Conservation (phyloP, 1,284 basidiomycete genomes). For the Takashimella koratensis region DNA sequence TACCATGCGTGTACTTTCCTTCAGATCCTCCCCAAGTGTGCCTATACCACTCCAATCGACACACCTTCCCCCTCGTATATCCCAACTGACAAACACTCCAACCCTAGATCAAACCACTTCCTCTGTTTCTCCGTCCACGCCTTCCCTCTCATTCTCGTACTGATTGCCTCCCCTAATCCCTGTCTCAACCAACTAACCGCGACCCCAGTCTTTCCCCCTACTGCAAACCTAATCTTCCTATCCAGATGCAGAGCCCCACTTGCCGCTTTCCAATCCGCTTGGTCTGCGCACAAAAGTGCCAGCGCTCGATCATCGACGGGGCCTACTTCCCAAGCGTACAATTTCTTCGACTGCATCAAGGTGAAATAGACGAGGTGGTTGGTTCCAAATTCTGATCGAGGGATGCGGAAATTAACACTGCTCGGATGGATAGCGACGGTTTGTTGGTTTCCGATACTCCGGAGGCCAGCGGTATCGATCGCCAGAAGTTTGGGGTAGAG, state of each 20-base stretch:
- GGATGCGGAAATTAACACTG: slow-evolving; percentile 74
- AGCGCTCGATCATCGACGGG: slow-evolving; percentile 82
- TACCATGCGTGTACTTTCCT: background rate
- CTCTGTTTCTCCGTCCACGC: slow-evolving; percentile 59
- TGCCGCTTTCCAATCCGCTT: slow-evolving; percentile 72
- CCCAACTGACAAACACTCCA: slow-evolving; percentile 48
- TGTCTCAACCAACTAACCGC: slow-evolving; percentile 77
- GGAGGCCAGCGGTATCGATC: slow-evolving; percentile 64
- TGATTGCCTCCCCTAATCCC: slow-evolving; percentile 62
- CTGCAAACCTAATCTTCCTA: slow-evolving; percentile 72
- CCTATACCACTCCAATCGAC: slow-evolving; percentile 19
- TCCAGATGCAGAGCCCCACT: slow-evolving; percentile 57
- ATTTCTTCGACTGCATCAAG: slow-evolving; percentile 59
- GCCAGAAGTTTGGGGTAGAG: slow-evolving; percentile 88
- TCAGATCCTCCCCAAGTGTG: background rate
- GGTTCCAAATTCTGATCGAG: slow-evolving; percentile 65
- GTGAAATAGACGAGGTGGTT: slow-evolving; percentile 84
- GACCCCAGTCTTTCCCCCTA: slow-evolving; percentile 67
- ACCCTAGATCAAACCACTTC: slow-evolving; percentile 66
- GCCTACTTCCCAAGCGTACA: slow-evolving; percentile 97
- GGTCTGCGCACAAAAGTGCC: slow-evolving; percentile 81
- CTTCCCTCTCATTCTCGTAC: slow-evolving; percentile 58
- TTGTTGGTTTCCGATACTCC: slow-evolving; percentile 85
- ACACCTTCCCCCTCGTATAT: slow-evolving; percentile 15
- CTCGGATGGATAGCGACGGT: slow-evolving; percentile 71